Conservation (phyloP, 2,329 filamentous ascomycete species). For the Xylariaceae sp. region DNA sequence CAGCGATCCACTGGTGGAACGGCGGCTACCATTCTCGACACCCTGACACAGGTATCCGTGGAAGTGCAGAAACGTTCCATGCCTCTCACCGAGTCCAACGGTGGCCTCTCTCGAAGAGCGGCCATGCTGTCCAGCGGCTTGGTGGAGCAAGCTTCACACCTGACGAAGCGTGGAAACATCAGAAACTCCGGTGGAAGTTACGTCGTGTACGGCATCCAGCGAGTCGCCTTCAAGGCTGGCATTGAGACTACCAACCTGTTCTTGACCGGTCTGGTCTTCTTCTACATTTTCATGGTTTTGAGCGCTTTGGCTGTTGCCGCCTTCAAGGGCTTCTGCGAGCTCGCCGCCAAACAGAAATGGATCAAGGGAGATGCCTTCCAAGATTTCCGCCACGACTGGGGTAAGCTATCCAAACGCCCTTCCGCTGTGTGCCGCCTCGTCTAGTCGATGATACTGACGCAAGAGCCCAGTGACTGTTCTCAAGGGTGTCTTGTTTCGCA, state of each 20-base stretch:
- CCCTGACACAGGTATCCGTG: slow-evolving; percentile 69
- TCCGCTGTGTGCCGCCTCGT: not conserved
- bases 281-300: slow-evolving; percentile 72
- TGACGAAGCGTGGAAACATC: slow-evolving; percentile 49
- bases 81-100: slow-evolving; percentile 24
- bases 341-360: slow-evolving; percentile 64
- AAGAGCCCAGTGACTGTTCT: slow-evolving; percentile 58
- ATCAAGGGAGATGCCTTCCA: slow-evolving; percentile 82
- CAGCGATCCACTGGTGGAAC: slow-evolving; percentile 86
- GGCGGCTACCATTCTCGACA: slow-evolving; percentile 70
- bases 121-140: slow-evolving; percentile 42
- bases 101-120: slow-evolving; percentile 47
- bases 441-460: slow-evolving; percentile 5
- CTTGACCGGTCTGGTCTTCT: slow-evolving; percentile 84
- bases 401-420: slow-evolving; percentile 11
- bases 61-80: slow-evolving; percentile 62
- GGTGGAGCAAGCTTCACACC: slow-evolving; percentile 23
- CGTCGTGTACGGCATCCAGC: slow-evolving; percentile 72
- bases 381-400: slow-evolving; percentile 93
- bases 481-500: slow-evolving; percentile 87
- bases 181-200: slow-evolving; percentile 47
- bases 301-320: slow-evolving; percentile 64
- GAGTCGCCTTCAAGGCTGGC: slow-evolving; percentile 75
- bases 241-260: slow-evolving; percentile 93
- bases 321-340: slow-evolving; percentile 77